Evolutionary conservation across 768 basidiomycete genomes (phyloP), one percentile per base, ranked within the genome.

Genomic region (Mycena rebaudengoi): DNA sequence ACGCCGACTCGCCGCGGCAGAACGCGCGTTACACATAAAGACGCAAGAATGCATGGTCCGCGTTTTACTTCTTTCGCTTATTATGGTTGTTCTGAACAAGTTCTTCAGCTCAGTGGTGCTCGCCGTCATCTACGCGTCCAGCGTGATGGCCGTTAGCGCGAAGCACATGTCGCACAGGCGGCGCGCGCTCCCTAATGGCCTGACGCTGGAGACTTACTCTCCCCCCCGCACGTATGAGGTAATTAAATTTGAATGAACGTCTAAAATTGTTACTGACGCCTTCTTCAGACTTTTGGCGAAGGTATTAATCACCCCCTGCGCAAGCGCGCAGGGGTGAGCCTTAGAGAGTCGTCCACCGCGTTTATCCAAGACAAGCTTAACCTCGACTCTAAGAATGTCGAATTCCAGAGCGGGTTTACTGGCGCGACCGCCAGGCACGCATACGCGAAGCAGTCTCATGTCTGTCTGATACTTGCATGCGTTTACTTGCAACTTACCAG

Each of bases 261-360:
- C n/a, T n/a, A n/a, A n/a, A n/a, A n/a, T n/a, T n/a, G n/a, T n/a
- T n/a, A n/a, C n/a, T n/a, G n/a, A n/a, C n/a, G n/a, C n/a, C n/a
- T n/a, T n/a, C n/a, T n/a, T n/a, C n/a, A 78, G 76, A 74, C 75
- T 1, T 77, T 74, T 52, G 70, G 70, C n/a, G 60, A 59, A 11
- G 75, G 74, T 12, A 49, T 74, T 33, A 69, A 71, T 10, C 71
- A 72, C 60, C 53, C 69, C 7, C 33, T 56, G n/a, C 44, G 21
- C 5, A 55, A 50, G 23, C 62, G 62, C 10, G 37, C 3, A 28
- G 62, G 49, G 2, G 48, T 33, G 14, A 25, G 23, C 30, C 39
- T 64, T 26, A 35, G 48, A 43, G 55, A 60, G 18, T 25, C 41
- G 18, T 29, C 63, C 4, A n/a, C 49, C 44, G 41, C 55, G 40